phyloP scores from a whole-genome alignment of 2,329 filamentous ascomycete species.

The Talaromyces amestolkiae region DNA sequence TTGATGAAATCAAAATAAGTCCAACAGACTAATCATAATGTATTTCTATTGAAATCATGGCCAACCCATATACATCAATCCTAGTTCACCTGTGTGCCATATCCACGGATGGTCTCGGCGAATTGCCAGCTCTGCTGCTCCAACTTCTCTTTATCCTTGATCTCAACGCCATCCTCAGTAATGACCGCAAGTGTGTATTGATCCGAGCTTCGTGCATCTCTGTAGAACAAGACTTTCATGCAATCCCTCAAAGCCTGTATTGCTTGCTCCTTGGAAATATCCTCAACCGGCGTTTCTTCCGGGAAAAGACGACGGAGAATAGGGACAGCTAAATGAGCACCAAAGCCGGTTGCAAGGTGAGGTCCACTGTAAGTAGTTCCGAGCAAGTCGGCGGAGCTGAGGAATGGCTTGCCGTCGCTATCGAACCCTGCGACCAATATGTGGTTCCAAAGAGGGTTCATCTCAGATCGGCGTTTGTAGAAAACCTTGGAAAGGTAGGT shows the following conservation, averaged over 20 bases:
- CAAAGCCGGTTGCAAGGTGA: slow-evolving; percentile 88
- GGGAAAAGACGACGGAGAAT: slow-evolving; percentile 81
- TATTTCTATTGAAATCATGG: slow-evolving; percentile 1
- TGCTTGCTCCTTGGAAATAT: slow-evolving; percentile 73
- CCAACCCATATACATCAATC: slow-evolving; percentile 5
- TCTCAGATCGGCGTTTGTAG: slow-evolving; percentile 90
- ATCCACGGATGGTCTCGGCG: slow-evolving; percentile 89
- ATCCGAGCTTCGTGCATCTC: slow-evolving; percentile 89
- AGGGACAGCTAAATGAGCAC: slow-evolving; percentile 86
- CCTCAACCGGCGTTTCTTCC: slow-evolving; percentile 73
- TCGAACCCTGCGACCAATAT: slow-evolving; percentile 88
- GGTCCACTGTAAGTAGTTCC: slow-evolving; percentile 89
- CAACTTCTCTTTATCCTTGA: slow-evolving; percentile 81
- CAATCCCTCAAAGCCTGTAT: slow-evolving; percentile 81
- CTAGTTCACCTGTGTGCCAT: slow-evolving; percentile 74
- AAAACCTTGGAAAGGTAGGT: slow-evolving; percentile 94
- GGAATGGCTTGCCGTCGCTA: slow-evolving; percentile 75
- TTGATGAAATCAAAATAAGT: background rate
- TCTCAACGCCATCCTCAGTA: slow-evolving; percentile 80
- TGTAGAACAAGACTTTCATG: slow-evolving; percentile 98
- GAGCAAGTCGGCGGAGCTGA: slow-evolving; percentile 85
- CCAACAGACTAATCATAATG: background rate
- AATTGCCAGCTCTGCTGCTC: slow-evolving; percentile 98
- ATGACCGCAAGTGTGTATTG: slow-evolving; percentile 88
- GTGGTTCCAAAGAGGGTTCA: slow-evolving; percentile 97